Conservation (phyloP, 2,329 filamentous ascomycete genomes). For the Colletotrichum sp. region DNA sequence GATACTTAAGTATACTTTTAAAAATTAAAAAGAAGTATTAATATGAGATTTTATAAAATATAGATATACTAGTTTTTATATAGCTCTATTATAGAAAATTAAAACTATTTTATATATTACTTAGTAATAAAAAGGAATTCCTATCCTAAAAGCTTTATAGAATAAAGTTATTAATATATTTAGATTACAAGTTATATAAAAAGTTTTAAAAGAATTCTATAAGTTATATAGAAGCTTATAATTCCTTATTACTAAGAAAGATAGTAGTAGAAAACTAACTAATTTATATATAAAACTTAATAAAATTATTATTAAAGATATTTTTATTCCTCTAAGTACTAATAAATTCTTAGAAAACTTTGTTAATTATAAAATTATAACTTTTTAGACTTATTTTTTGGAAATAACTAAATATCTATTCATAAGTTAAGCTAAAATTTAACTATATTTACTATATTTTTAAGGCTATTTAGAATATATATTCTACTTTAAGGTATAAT, state of each 20-base stretch:
- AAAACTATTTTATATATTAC: background rate
- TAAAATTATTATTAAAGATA: background rate
- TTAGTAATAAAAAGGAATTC: background rate
- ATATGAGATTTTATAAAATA: too few species aligned
- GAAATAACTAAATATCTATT: too few species aligned
- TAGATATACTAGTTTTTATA: background rate
- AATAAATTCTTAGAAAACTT: background rate
- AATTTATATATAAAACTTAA: background rate
- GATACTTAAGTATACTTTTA: too few species aligned
- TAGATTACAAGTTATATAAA: background rate
- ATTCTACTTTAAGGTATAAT: too few species aligned
- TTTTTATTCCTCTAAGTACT: background rate
- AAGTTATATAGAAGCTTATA: background rate
- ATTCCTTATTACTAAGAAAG: background rate
- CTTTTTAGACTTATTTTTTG: background rate
- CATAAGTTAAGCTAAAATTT: too few species aligned
- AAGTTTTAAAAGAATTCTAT: background rate
- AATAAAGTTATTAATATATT: background rate
- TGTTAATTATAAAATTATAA: background rate
- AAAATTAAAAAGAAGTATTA: too few species aligned
- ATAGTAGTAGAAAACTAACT: background rate
- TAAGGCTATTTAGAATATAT: too few species aligned
- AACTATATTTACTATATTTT: too few species aligned
- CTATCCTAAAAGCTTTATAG: background rate
- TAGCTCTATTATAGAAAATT: background rate